phyloP scores from a whole-genome alignment of 2,329 filamentous ascomycete species.

The Cadophora malorum region DNA sequence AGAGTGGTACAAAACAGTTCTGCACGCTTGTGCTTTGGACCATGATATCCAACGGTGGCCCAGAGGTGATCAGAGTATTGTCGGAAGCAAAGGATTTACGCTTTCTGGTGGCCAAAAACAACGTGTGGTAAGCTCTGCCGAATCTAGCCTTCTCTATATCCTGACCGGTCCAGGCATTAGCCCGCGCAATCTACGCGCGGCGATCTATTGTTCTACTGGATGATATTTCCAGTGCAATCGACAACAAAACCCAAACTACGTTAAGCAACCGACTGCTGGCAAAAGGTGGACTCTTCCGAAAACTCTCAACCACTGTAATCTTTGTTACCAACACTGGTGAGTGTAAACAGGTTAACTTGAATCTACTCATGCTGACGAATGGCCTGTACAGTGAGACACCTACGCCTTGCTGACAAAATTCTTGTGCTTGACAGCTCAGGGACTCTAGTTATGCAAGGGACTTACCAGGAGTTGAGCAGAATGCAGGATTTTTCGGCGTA shows the following conservation, averaged over 20 bases:
- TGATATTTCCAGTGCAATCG: neutral
- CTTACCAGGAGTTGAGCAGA: neutral
- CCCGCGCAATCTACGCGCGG: neutral
- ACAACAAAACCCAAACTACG: neutral
- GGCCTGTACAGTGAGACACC: neutral
- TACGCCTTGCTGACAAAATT: neutral
- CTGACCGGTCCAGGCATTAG: neutral
- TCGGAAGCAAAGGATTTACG: neutral
- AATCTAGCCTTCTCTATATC: neutral
- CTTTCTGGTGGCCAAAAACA: neutral
- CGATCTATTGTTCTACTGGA: neutral
- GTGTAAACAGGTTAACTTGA: neutral
- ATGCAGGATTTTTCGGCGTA: neutral
- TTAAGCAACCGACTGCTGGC: neutral
- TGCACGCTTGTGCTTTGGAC: neutral
- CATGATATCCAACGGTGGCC: neutral
- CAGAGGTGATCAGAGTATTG: neutral
- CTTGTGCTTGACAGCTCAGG: neutral
- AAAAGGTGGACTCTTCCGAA: neutral
- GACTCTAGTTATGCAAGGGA: neutral
- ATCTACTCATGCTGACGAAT: neutral
- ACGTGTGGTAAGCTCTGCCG: neutral
- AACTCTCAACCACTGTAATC: neutral
- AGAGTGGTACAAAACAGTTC: neutral
- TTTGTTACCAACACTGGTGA: neutral